Percentiles rank a stretch among this genome's conserved stretches.
Conservation (phyloP, 176 grass and related monocot species). For the Dactylis glomerata region DNA sequence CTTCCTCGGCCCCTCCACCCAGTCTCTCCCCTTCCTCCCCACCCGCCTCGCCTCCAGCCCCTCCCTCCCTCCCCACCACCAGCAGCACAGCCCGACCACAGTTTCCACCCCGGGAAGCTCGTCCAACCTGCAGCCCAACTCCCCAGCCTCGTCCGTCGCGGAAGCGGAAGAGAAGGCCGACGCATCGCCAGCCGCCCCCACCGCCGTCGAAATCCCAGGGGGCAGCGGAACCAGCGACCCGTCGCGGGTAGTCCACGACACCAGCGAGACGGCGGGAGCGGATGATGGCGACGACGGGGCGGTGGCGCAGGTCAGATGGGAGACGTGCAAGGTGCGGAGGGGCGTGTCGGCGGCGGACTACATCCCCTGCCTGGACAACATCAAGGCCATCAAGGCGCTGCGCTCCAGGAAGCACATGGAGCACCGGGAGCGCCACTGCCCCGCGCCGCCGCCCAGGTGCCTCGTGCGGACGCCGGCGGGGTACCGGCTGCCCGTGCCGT, state of each 20-base stretch:
- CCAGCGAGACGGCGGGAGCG: too few species aligned
- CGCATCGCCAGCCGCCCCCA: not conserved
- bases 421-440: constrained; percentile 93
- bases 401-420: constrained; percentile 81
- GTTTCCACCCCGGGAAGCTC: not conserved
- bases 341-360: constrained; percentile 60
- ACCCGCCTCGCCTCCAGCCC: constrained; percentile 22
- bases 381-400: constrained; percentile 85
- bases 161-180: not conserved
- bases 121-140: not conserved
- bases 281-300: constrained; percentile 6
- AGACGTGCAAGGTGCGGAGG: constrained; percentile 53
- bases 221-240: not conserved
- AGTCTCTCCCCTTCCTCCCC: constrained; percentile 25
- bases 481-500: constrained; percentile 62
- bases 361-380: constrained; percentile 86
- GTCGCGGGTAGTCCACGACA: not conserved
- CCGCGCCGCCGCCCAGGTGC: constrained; percentile 45
- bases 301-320: constrained; percentile 52
- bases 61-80: not conserved
- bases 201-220: not conserved
- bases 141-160: not conserved
- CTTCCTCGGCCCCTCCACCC: constrained; percentile 31
- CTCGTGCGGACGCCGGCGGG: constrained; percentile 58
- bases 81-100: not conserved